These are phyloP conservation scores for Metschnikowia lachancei DNA, from an alignment of 805 yeast genomes.

Conservation along the genomic window DNA sequence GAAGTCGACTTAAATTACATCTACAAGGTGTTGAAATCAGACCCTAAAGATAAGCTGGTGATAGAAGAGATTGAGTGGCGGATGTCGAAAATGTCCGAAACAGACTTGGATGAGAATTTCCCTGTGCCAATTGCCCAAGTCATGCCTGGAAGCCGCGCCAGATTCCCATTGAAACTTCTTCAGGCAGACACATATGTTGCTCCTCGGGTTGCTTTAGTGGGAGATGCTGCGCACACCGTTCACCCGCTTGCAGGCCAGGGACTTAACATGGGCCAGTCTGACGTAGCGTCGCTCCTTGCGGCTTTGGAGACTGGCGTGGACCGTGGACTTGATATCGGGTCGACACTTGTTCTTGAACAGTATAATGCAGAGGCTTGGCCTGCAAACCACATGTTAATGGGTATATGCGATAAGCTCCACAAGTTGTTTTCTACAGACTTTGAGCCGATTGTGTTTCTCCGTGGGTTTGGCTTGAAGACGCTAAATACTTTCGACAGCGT, in stretches of 20 bases:
- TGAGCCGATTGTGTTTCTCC: conserved; percentile 67
- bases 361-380: conserved; percentile 84
- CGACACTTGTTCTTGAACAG: conserved; percentile 74
- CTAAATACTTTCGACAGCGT: conserved; percentile 62
- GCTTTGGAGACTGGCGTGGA: conserved; percentile 68
- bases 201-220: conserved; percentile 86
- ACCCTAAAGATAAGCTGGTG: conserved; percentile 47
- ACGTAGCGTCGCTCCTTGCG: conserved; percentile 66
- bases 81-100: conserved; percentile 38
- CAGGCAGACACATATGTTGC: conserved; percentile 88
- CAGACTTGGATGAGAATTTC: conserved; percentile 53
- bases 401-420: conserved; percentile 88
- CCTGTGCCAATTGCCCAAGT: conserved; percentile 60
- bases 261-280: conserved; percentile 94
- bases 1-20: conserved; percentile 74
- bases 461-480: conserved; percentile 73
- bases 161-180: conserved; percentile 82
- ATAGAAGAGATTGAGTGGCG: conserved; percentile 76
- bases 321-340: conserved; percentile 88
- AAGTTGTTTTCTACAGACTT: conserved; percentile 76
- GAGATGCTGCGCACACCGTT: conserved; percentile 97
- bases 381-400: conserved; percentile 73
- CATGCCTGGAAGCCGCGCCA: conserved; percentile 66
- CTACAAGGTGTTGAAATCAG: conserved; percentile 41
- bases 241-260: conserved; percentile 99